These are phyloP conservation scores for Colletotrichum simmondsii DNA, from an alignment of 2,329 filamentous ascomycete genomes.

Conservation along the genomic window DNA sequence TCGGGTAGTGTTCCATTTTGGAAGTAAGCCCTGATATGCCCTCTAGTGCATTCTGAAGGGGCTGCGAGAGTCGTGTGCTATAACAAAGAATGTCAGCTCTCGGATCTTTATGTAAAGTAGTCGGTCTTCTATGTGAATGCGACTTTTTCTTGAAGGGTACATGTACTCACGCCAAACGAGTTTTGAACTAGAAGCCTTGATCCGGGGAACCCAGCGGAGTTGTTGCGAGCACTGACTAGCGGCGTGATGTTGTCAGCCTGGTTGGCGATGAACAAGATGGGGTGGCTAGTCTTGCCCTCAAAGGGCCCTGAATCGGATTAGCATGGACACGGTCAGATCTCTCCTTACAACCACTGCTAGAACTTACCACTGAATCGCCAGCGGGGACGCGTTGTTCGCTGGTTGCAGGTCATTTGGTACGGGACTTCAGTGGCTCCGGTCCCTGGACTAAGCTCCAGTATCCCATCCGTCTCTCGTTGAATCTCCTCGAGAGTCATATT, in stretches of 20 bases:
- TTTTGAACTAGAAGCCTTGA: constrained; percentile 61
- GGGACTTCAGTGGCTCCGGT: constrained; percentile 56
- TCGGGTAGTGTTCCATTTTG: constrained; percentile 57
- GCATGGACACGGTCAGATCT: no score
- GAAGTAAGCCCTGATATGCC: constrained; percentile 55
- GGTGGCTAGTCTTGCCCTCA: constrained; percentile 50
- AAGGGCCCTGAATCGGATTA: constrained; percentile 35
- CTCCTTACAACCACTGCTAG: neutral
- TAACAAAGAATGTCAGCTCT: neutral
- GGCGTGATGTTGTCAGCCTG: constrained; percentile 61
- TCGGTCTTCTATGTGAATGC: neutral
- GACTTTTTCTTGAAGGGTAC: no score
- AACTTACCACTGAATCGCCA: constrained; percentile 50
- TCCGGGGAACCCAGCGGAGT: constrained; percentile 54
- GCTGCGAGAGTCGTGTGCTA: constrained; percentile 62
- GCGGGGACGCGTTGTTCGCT: constrained; percentile 49
- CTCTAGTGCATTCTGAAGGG: constrained; percentile 55
- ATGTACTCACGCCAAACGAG: constrained; percentile 58
- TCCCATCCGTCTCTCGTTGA: constrained; percentile 43
- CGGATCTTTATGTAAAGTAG: neutral
- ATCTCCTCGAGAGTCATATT: constrained; percentile 47
- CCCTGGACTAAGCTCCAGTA: constrained; percentile 50
- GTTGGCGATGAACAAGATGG: constrained; percentile 58
- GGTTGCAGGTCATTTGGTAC: constrained; percentile 52
- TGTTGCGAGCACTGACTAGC: constrained; percentile 55